Base-by-base conservation (phyloP, 805 yeast species). In the Maudiozyma barnettii region DNA sequence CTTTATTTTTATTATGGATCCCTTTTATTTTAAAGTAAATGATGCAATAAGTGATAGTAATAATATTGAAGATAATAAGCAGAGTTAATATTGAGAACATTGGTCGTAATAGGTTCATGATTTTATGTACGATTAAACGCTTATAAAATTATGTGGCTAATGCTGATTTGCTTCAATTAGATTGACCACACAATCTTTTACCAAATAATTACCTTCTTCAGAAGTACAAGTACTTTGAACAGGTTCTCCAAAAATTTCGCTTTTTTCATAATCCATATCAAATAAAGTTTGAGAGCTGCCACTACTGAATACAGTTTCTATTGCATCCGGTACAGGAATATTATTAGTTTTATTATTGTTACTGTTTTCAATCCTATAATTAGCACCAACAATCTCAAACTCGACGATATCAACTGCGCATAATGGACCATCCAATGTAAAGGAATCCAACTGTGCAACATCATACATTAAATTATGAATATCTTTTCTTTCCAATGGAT, bases 401-500 rank as follows among this genome's bases (percentile, higher is more conserved):
- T 40, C 35, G 3, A 40, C 35, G 51, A 52, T 14, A 50, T 49
- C 44, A 30, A 63, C 65, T 2, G 49, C 41, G 12, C 59, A 45
- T 43, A 64, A 50, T 2, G 66, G 64, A 5, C 66, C 61, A 7
- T 54, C 54, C 8, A 21, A 44, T 3, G 65, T 61, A 45, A 64
- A 64, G 18, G 60, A 57, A 7, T 52, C 48, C 21, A 63, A 50
- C 23, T 49, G 49, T 2, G 58, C 49, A 10, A 63, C 56, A 26
- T 57, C 58, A 8, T 54, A 47, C 51, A 54, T 54, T 40, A 63
- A 47, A 13, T 49, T 43, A 19, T 49, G 45, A 20, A 60, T 44
- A 22, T 51, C 44, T 9, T 63, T 61, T 52, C 74, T 63, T 26
- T 62, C 55, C 18, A 52, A 56, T 23, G 73, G 72, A 36, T 66